phyloP scores from a whole-genome alignment of 495 filamentous ascomycete genomes.

The Aspergillus sclerotiicarbonarius region DNA sequence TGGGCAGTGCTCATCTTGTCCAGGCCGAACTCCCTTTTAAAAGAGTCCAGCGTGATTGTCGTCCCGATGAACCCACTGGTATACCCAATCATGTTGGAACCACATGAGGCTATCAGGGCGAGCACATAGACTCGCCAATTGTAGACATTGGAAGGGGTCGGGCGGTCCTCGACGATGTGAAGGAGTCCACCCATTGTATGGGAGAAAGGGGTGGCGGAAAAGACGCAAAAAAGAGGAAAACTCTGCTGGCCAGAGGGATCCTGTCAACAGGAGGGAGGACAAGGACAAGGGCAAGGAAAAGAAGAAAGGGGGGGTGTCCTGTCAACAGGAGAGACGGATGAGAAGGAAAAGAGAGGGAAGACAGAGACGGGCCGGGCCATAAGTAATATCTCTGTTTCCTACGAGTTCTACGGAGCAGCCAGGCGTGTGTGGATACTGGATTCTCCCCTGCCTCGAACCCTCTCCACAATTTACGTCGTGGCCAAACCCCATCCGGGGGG shows the following conservation, averaged over 20 bases:
- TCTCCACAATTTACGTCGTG: slow-evolving; percentile 34
- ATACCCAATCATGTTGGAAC: slow-evolving; percentile 71
- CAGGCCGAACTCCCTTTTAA: slow-evolving; percentile 56
- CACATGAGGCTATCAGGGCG: slow-evolving; percentile 62
- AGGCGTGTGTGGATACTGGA: slow-evolving; percentile 21
- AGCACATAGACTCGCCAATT: slow-evolving; percentile 71
- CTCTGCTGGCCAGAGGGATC: not conserved
- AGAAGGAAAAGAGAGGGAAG: not conserved
- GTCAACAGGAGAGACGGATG: slow-evolving; percentile 1
- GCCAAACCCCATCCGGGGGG: slow-evolving; percentile 30
- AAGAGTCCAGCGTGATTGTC: slow-evolving; percentile 61
- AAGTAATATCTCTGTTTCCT: slow-evolving; percentile 21
- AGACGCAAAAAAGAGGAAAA: not conserved
- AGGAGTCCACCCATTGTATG: slow-evolving; percentile 53
- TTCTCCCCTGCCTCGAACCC: slow-evolving; percentile 20
- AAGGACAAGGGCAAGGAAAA: slow-evolving; percentile 1
- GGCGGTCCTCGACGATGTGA: slow-evolving; percentile 60
- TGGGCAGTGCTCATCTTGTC: slow-evolving; percentile 34
- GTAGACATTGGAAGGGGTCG: slow-evolving; percentile 65
- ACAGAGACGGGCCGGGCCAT: slow-evolving; percentile 14
- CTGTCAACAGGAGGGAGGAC: not conserved
- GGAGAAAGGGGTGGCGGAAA: not conserved
- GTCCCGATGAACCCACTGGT: slow-evolving; percentile 71
- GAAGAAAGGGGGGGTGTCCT: not conserved
- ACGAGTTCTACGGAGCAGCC: slow-evolving; percentile 1